These are phyloP conservation scores for Allantophomopsis cytisporea DNA, from an alignment of 2,329 filamentous ascomycete species.

Conservation along the genomic window DNA sequence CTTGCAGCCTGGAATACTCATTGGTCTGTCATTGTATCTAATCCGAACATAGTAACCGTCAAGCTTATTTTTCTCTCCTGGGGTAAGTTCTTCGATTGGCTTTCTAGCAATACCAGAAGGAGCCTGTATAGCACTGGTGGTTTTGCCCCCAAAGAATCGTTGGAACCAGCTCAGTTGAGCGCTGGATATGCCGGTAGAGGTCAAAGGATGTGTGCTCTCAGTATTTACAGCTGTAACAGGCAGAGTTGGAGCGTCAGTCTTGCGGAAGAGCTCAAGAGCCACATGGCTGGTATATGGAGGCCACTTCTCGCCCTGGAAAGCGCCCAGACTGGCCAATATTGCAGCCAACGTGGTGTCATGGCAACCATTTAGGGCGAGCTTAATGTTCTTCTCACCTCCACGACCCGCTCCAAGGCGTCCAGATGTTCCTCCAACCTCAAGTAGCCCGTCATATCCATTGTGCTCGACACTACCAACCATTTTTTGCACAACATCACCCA, in stretches of 20 bases:
- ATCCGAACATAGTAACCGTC: conserved; percentile 78
- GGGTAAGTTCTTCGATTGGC: conserved; percentile 37
- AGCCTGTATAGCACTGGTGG: conserved; percentile 8
- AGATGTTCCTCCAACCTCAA: conserved; percentile 28
- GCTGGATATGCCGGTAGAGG: conserved; percentile 1
- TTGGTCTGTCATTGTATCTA: conserved; percentile 77
- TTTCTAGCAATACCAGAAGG: conserved; percentile 44
- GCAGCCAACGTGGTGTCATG: conserved; percentile 89
- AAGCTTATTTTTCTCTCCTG: conserved; percentile 43
- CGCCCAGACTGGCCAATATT: conserved; percentile 64
- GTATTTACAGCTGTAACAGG: conserved; percentile 11
- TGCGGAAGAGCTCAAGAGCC: conserved; percentile 77
- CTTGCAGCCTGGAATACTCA: conserved; percentile 73
- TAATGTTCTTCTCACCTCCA: conserved; percentile 40
- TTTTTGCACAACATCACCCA: conserved; percentile 70
- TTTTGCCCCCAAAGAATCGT: conserved; percentile 10
- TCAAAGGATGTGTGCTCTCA: neutral
- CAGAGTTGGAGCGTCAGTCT: conserved; percentile 20
- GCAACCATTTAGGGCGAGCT: conserved; percentile 71
- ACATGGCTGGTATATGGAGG: conserved; percentile 89
- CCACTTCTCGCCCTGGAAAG: conserved; percentile 63
- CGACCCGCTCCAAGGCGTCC: conserved; percentile 23
- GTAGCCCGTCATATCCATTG: conserved; percentile 33
- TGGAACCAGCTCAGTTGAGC: conserved; percentile 11
- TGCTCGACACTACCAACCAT: conserved; percentile 58